These are phyloP conservation scores for Beauveria scarabaeidicola DNA, from an alignment of 2,329 filamentous ascomycete genomes.

Conservation along the genomic window DNA sequence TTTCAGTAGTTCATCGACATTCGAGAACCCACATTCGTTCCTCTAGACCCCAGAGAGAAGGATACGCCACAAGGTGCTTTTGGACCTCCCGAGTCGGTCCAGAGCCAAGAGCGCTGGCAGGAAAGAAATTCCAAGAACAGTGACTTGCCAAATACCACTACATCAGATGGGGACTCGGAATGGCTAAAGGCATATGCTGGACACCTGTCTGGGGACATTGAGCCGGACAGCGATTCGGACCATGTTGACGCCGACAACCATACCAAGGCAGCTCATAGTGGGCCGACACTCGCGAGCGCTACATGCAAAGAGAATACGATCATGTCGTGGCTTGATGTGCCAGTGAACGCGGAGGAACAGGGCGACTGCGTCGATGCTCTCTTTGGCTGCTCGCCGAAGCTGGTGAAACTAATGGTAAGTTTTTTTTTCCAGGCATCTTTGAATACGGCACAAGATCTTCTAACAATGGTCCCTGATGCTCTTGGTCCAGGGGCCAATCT, in stretches of 20 bases:
- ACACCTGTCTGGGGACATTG: not conserved
- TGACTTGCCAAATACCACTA: not conserved
- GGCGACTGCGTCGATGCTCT: not conserved
- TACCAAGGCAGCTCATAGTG: not conserved
- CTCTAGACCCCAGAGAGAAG: not conserved
- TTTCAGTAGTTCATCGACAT: not conserved
- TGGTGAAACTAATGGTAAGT: not conserved
- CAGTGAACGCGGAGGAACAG: not conserved
- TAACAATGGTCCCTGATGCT: not conserved
- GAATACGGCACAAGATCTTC: not conserved
- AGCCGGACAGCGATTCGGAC: not conserved
- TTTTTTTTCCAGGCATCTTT: not conserved
- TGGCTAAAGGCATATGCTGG: not conserved
- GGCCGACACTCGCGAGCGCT: not conserved
- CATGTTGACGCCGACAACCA: not conserved
- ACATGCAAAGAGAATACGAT: not conserved
- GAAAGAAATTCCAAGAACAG: not conserved
- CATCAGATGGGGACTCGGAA: not conserved
- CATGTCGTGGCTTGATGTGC: not conserved
- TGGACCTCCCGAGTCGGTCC: not conserved
- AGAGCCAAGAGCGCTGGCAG: not conserved
- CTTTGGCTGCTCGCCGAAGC: not conserved
- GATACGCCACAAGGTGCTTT: not conserved
- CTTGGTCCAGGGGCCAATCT: not conserved
- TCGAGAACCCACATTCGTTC: not conserved